These are phyloP conservation scores for Aegilops longissima DNA, from an alignment of 176 grass and related monocot species.

Conservation along the genomic window DNA sequence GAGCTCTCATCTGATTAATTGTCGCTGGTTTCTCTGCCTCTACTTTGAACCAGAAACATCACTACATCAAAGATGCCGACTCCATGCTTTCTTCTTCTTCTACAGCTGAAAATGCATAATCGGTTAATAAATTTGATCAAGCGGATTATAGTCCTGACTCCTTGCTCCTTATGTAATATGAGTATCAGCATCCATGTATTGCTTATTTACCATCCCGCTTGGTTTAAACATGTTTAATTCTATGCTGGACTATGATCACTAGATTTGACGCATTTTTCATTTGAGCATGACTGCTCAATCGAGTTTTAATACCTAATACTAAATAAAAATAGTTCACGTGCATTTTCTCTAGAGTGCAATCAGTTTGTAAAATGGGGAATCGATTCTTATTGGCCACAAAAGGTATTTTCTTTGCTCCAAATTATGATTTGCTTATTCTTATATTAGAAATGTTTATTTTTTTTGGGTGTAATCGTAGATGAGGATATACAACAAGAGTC, in stretches of 20 bases:
- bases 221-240: constrained; percentile 19
- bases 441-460: background rate
- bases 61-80: background rate
- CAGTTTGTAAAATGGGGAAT: background rate
- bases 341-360: background rate
- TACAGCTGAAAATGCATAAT: background rate
- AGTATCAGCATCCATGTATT: background rate
- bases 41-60: background rate
- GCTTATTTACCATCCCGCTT: background rate
- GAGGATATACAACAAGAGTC: background rate
- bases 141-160: background rate
- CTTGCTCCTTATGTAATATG: background rate
- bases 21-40: background rate
- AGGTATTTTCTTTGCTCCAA: background rate
- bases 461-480: background rate
- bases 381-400: background rate
- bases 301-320: background rate
- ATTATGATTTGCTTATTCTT: background rate
- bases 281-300: background rate
- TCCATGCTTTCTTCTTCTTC: background rate
- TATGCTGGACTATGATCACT: background rate
- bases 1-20: background rate
- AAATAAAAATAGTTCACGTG: background rate
- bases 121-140: background rate
- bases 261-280: background rate